Evolutionary conservation across 2,329 filamentous ascomycete genomes (phyloP).

Genomic region (Beauveria caledonica): DNA sequence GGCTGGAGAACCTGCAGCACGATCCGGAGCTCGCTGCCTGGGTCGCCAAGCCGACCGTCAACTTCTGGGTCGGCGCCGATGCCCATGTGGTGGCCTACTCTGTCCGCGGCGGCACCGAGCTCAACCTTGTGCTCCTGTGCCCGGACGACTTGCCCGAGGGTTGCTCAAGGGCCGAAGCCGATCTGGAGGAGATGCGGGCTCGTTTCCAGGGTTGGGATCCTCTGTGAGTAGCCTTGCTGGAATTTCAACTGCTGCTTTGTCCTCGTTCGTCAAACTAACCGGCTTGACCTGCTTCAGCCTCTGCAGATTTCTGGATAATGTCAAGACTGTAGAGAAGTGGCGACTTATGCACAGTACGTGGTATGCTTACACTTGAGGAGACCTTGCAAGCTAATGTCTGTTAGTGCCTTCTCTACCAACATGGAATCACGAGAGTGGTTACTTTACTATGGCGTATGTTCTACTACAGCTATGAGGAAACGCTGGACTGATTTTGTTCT

Average conservation of each 20-base stretch:
- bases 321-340: slow-evolving; percentile 51
- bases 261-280: neutral
- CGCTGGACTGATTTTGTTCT: neutral
- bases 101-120: slow-evolving; percentile 48
- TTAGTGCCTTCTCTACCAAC: slow-evolving; percentile 15
- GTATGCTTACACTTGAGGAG: neutral
- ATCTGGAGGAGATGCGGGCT: slow-evolving; percentile 50
- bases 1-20: slow-evolving; percentile 37
- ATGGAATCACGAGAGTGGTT: neutral
- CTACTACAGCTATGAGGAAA: neutral
- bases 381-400: slow-evolving; percentile 24
- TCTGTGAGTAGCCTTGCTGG: slow-evolving; percentile 20
- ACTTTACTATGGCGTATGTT: neutral
- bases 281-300: slow-evolving; percentile 15
- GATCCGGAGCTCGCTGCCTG: slow-evolving; percentile 43
- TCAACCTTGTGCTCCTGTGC: slow-evolving; percentile 57
- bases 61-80: slow-evolving; percentile 57
- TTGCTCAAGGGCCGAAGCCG: slow-evolving; percentile 43
- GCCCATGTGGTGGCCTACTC: slow-evolving; percentile 57
- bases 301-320: slow-evolving; percentile 35
- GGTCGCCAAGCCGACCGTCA: slow-evolving; percentile 42
- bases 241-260: neutral
- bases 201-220: slow-evolving; percentile 60
- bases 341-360: slow-evolving; percentile 48
- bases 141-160: slow-evolving; percentile 53